Evolutionary conservation across 108 stramenopile species (phyloP).

Genomic region (Cyclostephanos tholiformis): DNA sequence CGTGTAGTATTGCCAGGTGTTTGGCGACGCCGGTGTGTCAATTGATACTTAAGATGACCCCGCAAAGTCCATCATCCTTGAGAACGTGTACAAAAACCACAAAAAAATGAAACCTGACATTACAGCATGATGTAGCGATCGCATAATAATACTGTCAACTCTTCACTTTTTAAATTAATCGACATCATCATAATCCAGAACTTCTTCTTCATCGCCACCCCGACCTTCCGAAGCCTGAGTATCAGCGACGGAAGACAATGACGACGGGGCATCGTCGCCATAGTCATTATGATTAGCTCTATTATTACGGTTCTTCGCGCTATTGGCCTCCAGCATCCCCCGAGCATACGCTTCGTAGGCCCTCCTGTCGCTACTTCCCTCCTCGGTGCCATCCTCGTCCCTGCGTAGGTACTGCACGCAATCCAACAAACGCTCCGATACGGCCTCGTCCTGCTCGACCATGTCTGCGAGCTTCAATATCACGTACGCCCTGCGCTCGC

Average conservation of each 20-base stretch:
- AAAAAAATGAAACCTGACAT: too few species aligned
- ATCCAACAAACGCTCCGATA: slow-evolving; percentile 80
- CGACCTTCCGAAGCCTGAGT: neutral
- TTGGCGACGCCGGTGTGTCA: too few species aligned
- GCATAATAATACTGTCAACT: too few species aligned
- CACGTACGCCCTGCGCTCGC: slow-evolving; percentile 66
- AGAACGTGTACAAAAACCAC: too few species aligned
- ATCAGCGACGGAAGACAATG: neutral
- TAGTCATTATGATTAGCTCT: too few species aligned
- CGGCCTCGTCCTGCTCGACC: slow-evolving; percentile 84
- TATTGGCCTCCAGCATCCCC: slow-evolving; percentile 41
- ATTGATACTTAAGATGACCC: too few species aligned
- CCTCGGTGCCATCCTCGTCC: slow-evolving; percentile 83
- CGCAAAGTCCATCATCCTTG: too few species aligned
- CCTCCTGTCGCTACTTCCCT: slow-evolving; percentile 76
- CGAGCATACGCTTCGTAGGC: slow-evolving; percentile 56
- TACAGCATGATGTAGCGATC: too few species aligned
- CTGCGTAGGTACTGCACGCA: slow-evolving; percentile 87
- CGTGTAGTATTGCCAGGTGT: too few species aligned
- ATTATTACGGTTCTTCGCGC: slow-evolving; percentile 25
- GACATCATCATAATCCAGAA: slow-evolving; percentile 43
- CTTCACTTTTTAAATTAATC: too few species aligned
- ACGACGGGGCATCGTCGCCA: slow-evolving; percentile 21
- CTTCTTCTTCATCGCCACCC: slow-evolving; percentile 3
- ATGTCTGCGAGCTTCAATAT: slow-evolving; percentile 85